Base-by-base conservation (phyloP, 2,329 filamentous ascomycete species). In the Celoporthe dispersa region DNA sequence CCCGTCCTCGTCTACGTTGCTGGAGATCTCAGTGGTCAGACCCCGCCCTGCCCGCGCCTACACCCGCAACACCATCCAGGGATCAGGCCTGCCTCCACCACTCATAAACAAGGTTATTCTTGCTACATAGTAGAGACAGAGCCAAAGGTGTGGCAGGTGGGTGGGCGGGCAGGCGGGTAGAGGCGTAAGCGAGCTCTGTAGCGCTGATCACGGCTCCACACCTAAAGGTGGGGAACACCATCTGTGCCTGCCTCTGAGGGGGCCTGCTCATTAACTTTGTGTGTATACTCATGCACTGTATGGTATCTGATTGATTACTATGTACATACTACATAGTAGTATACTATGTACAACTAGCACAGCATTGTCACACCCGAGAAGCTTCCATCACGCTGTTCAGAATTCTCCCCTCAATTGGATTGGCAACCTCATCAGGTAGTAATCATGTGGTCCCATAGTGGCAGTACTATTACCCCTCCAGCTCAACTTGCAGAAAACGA, bases 111-210 rank as follows among this genome's bases (percentile, higher is more conserved):
- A 39, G 28, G 62, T 64, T 64, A 22, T n/a, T 48, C 2, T 57
- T 3, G 31, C 25, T 11, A n/a, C n/a, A n/a, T n/a, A n/a, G 51
- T 35, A 12, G n/a, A 14, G 35, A n/a, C 7, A 8, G 11, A 22
- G 41, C 16, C 3, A 44, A 22, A 48, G 44, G 11, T 39, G 53
- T 57, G 53, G 53, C 28, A 57, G 53, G 25, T 31, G 53, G 53
- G 31, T 22, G 16, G 48, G 51, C 25, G 19, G 41, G 8, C 44
- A 55, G 44, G 62, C 68, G 68, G 65, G 55, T 64, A 64, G 65
- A 25, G 37, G 68, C 68, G 51, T 63, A 70, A 68, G 68, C 68
- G 68, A 70, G 65, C 2, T 35, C 44, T 28, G 48, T 64, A 53
- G 31, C 65, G 68, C 53, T 37, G 31, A 64, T 70, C 48, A 39